Evolutionary conservation across 1,139 yeast genomes (phyloP), one percentile per base, ranked within the genome.

Genomic region (Candida buenavistaensis): DNA sequence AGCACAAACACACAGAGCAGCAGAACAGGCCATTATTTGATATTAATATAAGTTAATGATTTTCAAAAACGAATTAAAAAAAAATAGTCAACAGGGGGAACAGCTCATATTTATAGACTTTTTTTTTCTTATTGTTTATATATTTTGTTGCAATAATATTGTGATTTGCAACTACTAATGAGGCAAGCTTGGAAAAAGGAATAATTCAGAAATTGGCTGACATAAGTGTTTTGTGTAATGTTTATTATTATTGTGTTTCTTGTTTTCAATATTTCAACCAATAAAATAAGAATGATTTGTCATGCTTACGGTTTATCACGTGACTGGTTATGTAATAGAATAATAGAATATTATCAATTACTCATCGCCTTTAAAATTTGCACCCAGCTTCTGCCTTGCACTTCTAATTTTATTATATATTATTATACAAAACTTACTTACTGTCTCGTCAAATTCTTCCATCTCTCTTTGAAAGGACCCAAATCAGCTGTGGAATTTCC

Each of bases 1-100:
- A 45, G 77, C 75, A 51, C 77, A 71, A 41, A 68, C 63, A 51
- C 77, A 71, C 42, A 59, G 59, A 49, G 65, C 47, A 54, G 71
- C 65, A 44, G 72, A 56, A 47, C 76, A 71, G 45, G 61, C 59
- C 75, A 69, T 68, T 45, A 24, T 52, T 15, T 14, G 11, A 23
- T 20, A 20, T 30, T 17, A 22, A 16, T 23, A 6, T 10, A 22
- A 22, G 3, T 9, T 9, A 4, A 20, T 9, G 9, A 6, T 19
- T 19, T 19, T 19, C 21, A 9, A 20, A 20, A 9, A 20, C 9
- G 9, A 6, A 20, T 9, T 19, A 19, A 20, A 20, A 20, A 20
- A 20, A 11, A 20, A 20, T 3, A 6, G n/a, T 9, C 4, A 11
- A 20, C 9, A 20, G 22, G n/a, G n/a, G 21, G 21, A 20, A 20